Conservation (phyloP, 2,329 filamentous ascomycete species). For the Fusarium palustre region DNA sequence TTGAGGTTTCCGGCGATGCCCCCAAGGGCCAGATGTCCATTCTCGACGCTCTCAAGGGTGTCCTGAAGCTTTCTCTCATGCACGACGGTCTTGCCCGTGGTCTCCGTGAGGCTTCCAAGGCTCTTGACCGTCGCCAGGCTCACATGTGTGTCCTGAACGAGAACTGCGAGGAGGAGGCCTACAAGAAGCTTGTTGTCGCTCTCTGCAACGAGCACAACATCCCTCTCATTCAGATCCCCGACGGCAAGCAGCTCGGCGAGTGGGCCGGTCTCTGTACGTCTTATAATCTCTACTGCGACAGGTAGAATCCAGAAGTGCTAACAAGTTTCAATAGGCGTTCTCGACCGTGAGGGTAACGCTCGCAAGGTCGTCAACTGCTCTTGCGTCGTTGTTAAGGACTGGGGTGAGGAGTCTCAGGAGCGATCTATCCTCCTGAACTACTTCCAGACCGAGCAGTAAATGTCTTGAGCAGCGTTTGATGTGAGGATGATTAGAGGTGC, state of each 20-base stretch:
- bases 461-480: constrained; percentile 50
- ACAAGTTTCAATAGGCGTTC: constrained; percentile 74
- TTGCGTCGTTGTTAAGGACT: constrained; percentile 99
- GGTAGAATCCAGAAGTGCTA: constrained; percentile 44
- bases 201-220: constrained; percentile 99
- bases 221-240: constrained; percentile 98
- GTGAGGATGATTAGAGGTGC: constrained; percentile 56
- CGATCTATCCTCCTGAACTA: constrained; percentile 99
- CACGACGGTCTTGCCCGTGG: constrained; percentile 99
- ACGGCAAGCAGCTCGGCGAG: constrained; percentile 99
- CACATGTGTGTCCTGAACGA: constrained; percentile 99
- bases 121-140: constrained; percentile 96
- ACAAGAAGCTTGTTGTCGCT: constrained; percentile 99
- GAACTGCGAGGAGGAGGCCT: constrained; percentile 99
- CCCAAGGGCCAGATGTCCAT: constrained; percentile 96
- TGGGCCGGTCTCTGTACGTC: constrained; percentile 99
- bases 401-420: constrained; percentile 99
- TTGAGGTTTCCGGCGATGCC: constrained; percentile 95
- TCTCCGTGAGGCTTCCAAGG: constrained; percentile 98
- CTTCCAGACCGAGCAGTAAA: constrained; percentile 92
- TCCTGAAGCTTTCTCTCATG: constrained; percentile 98
- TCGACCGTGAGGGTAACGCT: constrained; percentile 99
- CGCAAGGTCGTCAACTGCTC: constrained; percentile 99
- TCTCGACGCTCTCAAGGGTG: constrained; percentile 98
- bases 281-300: constrained; percentile 2